phyloP scores from a whole-genome alignment of 2,329 filamentous ascomycete genomes.

The Colletotrichum sp. region DNA sequence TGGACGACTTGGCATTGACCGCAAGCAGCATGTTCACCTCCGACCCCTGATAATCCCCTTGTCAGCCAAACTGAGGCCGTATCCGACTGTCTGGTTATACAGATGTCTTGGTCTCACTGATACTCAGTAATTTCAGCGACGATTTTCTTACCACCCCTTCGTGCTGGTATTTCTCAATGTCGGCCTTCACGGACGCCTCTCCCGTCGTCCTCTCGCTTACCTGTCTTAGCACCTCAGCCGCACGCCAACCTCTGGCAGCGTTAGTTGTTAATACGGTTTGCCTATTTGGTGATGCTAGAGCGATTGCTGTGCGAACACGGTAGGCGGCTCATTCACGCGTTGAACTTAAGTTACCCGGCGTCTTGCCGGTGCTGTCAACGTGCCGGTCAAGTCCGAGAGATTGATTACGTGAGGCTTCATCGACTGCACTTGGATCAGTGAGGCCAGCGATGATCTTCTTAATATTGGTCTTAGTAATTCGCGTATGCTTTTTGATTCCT shows the following conservation, averaged over 20 bases:
- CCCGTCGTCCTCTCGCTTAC: background rate
- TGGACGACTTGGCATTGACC: background rate
- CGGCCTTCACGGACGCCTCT: background rate
- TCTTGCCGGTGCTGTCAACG: background rate
- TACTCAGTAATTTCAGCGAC: background rate
- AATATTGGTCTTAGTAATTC: background rate
- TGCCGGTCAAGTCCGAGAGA: background rate
- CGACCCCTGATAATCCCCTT: background rate
- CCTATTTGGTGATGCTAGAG: background rate
- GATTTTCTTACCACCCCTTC: background rate
- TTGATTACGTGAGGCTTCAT: background rate
- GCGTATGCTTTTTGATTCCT: background rate
- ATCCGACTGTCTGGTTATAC: background rate
- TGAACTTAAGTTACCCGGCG: background rate
- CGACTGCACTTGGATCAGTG: background rate
- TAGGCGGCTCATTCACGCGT: background rate
- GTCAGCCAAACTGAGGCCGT: background rate
- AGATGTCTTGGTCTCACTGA: background rate
- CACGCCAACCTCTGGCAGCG: background rate
- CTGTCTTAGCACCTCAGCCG: background rate
- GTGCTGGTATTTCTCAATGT: background rate
- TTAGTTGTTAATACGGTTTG: background rate
- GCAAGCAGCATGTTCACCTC: background rate
- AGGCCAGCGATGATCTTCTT: background rate
- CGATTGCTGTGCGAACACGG: no score